Conservation (phyloP, 495 filamentous ascomycete species). For the Neurospora sp. region DNA sequence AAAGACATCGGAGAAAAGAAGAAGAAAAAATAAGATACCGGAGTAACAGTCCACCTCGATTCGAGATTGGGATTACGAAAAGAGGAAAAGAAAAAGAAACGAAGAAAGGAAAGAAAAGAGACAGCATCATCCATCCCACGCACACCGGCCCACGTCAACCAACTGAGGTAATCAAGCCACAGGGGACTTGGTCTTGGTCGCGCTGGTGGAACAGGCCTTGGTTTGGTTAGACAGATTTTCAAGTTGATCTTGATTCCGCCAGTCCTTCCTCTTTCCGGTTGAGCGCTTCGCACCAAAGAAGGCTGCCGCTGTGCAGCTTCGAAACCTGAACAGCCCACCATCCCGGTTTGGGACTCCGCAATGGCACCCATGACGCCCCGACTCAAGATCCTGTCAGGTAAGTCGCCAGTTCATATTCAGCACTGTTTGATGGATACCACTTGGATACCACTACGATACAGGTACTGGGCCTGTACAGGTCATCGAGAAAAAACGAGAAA, state of each 20-base stretch:
- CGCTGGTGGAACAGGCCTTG: neutral
- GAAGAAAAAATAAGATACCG: neutral
- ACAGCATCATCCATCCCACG: neutral
- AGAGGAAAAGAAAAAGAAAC: neutral
- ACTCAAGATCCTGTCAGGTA: slow-evolving; percentile 45
- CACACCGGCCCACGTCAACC: neutral
- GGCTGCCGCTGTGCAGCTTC: slow-evolving; percentile 19
- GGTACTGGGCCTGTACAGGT: neutral
- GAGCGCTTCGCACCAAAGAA: slow-evolving; percentile 19
- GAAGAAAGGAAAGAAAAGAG: neutral
- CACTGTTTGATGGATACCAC: slow-evolving; percentile 8
- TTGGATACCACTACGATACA: neutral
- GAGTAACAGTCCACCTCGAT: neutral
- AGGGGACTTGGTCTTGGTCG: neutral
- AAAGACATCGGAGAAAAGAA: neutral
- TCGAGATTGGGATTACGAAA: neutral
- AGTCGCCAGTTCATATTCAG: slow-evolving; percentile 19
- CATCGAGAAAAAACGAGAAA: neutral
- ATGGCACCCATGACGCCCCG: slow-evolving; percentile 44
- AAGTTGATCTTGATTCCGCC: neutral
- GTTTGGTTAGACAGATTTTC: neutral
- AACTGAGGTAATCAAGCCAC: neutral
- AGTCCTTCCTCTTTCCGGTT: slow-evolving; percentile 13
- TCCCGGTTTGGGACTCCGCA: slow-evolving; percentile 31
- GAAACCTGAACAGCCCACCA: slow-evolving; percentile 30